Evolutionary conservation across 352 stramenopile genomes (phyloP), one percentile per base, ranked within the genome.

Genomic region (Globisporangium alternatum): DNA sequence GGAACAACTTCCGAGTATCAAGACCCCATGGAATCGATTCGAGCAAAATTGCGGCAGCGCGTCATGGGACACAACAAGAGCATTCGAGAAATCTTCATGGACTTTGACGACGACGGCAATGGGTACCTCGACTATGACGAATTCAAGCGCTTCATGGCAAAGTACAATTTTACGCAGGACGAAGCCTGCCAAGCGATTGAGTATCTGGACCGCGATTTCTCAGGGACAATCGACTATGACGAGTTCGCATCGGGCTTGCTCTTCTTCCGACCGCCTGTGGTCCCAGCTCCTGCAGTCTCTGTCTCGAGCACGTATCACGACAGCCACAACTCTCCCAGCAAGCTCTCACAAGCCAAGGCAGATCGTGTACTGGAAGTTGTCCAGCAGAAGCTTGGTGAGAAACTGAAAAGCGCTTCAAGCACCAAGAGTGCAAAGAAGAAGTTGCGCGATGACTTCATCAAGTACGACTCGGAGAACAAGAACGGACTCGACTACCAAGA

Each of bases 61-160:
- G 78, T 89, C 6, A 88, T 91, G 71, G 82, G 80, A 0, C 71
- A 83, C n/a, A 86, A 68, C 70, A 91, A 91, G 65, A 88, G 72
- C 21, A 91, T 91, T 37, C 78, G 82, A 31, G 80, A 91, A 57
- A 70, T 91, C 6, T 89, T 89, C 25, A 72, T 88, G 62, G 78
- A 91, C 56, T 89, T 86, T 60, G 80, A 91, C 51, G 31, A 60
- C 5, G 80, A 91, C 54, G 72, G 68, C 8, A 91, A 81, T 41
- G 82, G 80, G 0, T 74, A 74, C 25, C 71, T 91, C 15, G 82
- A 91, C 62, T 75, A 91, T 58, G 73, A 72, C 47, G 82, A 91
- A 64, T 91, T 91, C 62, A 76, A 76, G 33, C 67, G 60, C n/a
- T 89, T 91, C 57, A 89, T 91, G 82, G 62, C 65, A 10, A 76